Evolutionary conservation across 257 asterid species (phyloP).

Genomic region (Przewalskia tangutica): DNA sequence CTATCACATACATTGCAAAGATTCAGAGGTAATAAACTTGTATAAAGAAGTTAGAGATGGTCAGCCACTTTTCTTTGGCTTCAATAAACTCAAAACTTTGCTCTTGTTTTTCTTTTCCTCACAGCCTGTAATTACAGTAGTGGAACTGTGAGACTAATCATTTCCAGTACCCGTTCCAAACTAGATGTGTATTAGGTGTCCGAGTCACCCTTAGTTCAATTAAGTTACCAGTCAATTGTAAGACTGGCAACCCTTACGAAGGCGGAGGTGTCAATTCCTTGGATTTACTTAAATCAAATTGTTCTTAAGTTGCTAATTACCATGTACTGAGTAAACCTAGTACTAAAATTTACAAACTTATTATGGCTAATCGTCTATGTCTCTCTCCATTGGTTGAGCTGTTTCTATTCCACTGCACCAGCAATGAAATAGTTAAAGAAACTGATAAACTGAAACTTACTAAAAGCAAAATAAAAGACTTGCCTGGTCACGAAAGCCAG

Average conservation of each 20-base stretch:
- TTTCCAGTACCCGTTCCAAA: neutral
- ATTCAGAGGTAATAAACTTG: neutral
- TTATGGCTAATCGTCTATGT: neutral
- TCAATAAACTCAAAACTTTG: neutral
- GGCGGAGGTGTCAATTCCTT: neutral
- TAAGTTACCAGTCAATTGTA: neutral
- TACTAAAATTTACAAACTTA: neutral
- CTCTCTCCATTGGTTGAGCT: neutral
- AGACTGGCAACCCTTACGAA: neutral
- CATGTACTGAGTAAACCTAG: neutral
- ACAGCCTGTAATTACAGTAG: neutral
- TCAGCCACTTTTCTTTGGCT: neutral
- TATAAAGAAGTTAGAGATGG: neutral
- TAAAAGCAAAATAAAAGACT: neutral
- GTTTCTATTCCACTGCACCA: neutral
- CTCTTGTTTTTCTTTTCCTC: neutral
- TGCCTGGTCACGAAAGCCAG: constrained; percentile 94
- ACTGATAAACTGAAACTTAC: neutral
- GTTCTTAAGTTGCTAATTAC: neutral
- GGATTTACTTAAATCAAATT: neutral
- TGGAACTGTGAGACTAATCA: neutral
- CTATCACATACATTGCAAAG: neutral
- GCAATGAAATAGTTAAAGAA: neutral
- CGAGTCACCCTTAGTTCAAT: neutral
- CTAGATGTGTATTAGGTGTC: neutral